A percentile compares a stretch with the other conserved stretches of the same genome.
These are phyloP conservation scores for Typha latifolia DNA, from an alignment of 176 grass and related monocot genomes.

Conservation along the genomic window DNA sequence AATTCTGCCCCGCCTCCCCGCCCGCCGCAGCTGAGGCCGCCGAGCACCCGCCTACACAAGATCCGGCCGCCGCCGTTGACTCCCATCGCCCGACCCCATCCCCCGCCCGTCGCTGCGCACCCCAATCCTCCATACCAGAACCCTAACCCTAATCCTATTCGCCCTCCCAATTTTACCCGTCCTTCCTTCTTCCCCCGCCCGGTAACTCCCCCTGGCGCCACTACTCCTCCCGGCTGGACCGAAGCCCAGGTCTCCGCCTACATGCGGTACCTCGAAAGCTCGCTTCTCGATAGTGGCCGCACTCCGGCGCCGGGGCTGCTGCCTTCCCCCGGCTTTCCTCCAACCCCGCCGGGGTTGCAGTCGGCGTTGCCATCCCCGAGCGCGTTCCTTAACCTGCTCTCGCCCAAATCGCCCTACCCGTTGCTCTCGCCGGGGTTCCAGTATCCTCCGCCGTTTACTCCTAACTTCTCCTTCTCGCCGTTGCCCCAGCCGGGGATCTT, in stretches of 20 bases:
- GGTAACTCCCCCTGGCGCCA: constrained; percentile 17
- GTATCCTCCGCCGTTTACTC: constrained; percentile 38
- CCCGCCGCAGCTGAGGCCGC: constrained; percentile 38
- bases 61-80: constrained; percentile 69
- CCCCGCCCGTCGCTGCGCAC: constrained; percentile 3
- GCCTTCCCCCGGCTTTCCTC: neutral
- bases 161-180: neutral
- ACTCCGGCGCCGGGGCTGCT: constrained; percentile 38
- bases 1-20: constrained; percentile 21
- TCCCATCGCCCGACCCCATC: constrained; percentile 39
- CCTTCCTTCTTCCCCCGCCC: constrained; percentile 31
- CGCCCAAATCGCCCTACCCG: constrained; percentile 65
- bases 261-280: constrained; percentile 75
- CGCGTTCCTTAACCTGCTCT: constrained; percentile 54
- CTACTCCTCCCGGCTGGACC: constrained; percentile 28
- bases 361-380: constrained; percentile 35
- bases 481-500: constrained; percentile 51
- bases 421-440: constrained; percentile 60
- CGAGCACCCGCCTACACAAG: constrained; percentile 66
- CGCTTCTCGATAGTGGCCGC: constrained; percentile 43
- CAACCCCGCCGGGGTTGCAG: neutral
- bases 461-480: constrained; percentile 66
- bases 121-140: constrained; percentile 8
- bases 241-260: constrained; percentile 72
- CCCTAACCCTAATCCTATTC: constrained; percentile 30